These are phyloP conservation scores for Aspergillus panamensis DNA, from an alignment of 495 filamentous ascomycete species.

Conservation along the genomic window DNA sequence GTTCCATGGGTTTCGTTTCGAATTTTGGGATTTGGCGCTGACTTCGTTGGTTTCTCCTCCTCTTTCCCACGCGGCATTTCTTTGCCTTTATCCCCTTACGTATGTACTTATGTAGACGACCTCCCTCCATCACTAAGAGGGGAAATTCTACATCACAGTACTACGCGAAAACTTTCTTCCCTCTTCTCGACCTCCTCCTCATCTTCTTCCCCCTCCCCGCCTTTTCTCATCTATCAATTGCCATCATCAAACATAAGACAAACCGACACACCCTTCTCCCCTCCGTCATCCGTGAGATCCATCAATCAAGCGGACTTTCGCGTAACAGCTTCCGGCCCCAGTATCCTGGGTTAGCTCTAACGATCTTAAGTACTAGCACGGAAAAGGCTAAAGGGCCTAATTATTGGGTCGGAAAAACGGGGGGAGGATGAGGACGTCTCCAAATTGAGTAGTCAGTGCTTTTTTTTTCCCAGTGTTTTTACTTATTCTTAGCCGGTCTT, in stretches of 20 bases:
- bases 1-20: slow-evolving; percentile 8
- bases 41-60: background rate
- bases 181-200: too few relatives aligned
- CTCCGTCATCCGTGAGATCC: slow-evolving; percentile 8
- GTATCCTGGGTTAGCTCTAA: slow-evolving; percentile 11
- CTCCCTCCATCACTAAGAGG: too few relatives aligned
- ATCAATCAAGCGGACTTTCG: slow-evolving; percentile 15
- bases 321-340: slow-evolving; percentile 18
- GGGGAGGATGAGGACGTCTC: background rate
- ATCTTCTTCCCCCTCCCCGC: too few relatives aligned
- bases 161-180: too few relatives aligned
- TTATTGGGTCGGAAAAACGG: slow-evolving; percentile 8
- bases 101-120: background rate
- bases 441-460: slow-evolving; percentile 13
- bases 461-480: too few relatives aligned
- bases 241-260: background rate
- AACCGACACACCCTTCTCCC: background rate
- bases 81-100: background rate
- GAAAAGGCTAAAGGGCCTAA: slow-evolving; percentile 9
- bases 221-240: too few relatives aligned
- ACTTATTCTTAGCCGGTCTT: background rate
- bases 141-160: too few relatives aligned
- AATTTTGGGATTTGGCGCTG: background rate
- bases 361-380: slow-evolving; percentile 11
- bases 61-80: background rate